Percentiles rank a stretch among this genome's conserved stretches.
Evolutionary conservation across 2,329 filamentous ascomycete genomes (phyloP).

Genomic region (Cladosporium velox): DNA sequence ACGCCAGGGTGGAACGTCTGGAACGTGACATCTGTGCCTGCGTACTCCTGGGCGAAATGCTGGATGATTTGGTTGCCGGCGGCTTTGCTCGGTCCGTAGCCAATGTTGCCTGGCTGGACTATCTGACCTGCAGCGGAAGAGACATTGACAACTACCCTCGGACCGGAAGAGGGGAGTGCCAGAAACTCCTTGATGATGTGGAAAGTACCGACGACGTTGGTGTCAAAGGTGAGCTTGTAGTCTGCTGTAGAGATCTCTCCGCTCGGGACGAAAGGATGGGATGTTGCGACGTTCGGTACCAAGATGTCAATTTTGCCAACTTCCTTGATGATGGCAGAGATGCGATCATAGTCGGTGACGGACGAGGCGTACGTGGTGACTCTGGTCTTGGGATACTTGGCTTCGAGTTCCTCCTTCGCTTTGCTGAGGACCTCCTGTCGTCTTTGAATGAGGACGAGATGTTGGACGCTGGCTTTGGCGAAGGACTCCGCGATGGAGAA

Average conservation of each 20-base stretch:
- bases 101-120: conserved; percentile 14
- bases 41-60: conserved; percentile 10
- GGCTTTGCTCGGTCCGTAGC: conserved; percentile 15
- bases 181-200: conserved; percentile 41
- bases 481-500: conserved; percentile 29
- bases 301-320: conserved; percentile 44
- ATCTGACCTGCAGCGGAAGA: conserved; percentile 40
- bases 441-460: conserved; percentile 29
- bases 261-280: conserved; percentile 36
- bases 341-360: conserved; percentile 27
- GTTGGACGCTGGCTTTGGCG: conserved; percentile 26
- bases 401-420: conserved; percentile 41
- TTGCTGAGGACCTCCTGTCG: conserved; percentile 37
- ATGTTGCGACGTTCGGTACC: conserved; percentile 40
- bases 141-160: conserved; percentile 38
- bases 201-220: conserved; percentile 41
- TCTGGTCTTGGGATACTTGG: conserved; percentile 36
- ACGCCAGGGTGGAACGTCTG: conserved; percentile 15
- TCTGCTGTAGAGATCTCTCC: conserved; percentile 35
- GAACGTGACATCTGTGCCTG: conserved; percentile 4
- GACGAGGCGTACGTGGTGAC: conserved; percentile 39
- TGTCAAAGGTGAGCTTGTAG: conserved; percentile 38
- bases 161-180: conserved; percentile 34
- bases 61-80: conserved; percentile 16
- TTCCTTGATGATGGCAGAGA: conserved; percentile 37